phyloP scores from a whole-genome alignment of 371 early-diverging fungal species.

The Racocetra persica region DNA sequence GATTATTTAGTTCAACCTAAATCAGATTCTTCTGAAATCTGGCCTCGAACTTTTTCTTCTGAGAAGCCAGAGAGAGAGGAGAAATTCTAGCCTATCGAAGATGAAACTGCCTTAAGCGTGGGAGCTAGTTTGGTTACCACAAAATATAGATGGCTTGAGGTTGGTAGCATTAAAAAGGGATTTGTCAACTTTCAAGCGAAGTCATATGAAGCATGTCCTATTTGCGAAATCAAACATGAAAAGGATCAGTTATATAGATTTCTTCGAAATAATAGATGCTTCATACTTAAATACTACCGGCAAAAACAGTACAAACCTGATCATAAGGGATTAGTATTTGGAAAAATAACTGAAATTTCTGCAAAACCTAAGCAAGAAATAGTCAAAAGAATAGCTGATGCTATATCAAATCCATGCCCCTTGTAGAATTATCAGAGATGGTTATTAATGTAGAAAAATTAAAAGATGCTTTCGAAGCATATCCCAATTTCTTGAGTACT shows the following conservation, averaged over 20 bases:
- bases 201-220: too few species aligned
- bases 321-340: not conserved
- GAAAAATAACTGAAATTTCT: too few species aligned
- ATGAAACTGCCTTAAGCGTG: not conserved
- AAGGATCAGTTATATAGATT: not conserved
- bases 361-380: constrained; percentile 3
- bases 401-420: not conserved
- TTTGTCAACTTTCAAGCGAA: not conserved
- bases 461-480: not conserved
- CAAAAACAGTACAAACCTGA: not conserved
- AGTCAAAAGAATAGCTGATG: not conserved
- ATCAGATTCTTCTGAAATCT: constrained; percentile 26
- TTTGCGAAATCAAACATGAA: not conserved
- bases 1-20: constrained; percentile 40
- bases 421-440: not conserved
- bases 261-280: not conserved
- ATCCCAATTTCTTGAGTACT: constrained; percentile 31
- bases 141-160: constrained; percentile 11
- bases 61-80: not conserved
- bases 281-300: not conserved
- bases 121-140: not conserved
- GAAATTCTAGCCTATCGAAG: not conserved
- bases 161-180: not conserved
- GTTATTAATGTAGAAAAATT: constrained; percentile 30
- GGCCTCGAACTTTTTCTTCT: not conserved